Conservation (phyloP, 2,329 filamentous ascomycete species). For the Exophiala sp. region DNA sequence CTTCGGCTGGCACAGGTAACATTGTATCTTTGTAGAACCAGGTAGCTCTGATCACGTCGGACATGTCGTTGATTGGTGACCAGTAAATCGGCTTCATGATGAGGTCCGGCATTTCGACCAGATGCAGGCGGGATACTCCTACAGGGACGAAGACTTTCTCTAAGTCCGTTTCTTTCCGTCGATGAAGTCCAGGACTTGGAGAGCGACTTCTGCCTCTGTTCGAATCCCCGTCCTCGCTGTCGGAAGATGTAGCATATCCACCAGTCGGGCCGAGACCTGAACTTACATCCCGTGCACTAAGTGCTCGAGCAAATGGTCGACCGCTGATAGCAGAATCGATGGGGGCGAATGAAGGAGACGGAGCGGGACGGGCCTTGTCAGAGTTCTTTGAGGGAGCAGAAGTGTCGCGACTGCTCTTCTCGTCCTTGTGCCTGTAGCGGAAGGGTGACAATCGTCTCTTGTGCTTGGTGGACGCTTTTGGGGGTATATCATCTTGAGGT, state of each 20-base stretch:
- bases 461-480: conserved; percentile 20
- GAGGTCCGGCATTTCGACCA: conserved; percentile 76
- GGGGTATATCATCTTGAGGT: conserved; percentile 12
- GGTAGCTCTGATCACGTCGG: conserved; percentile 76
- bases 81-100: conserved; percentile 98
- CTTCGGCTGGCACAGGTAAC: conserved; percentile 76
- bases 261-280: conserved; percentile 9
- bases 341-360: conserved; percentile 1
- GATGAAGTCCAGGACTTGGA: conserved; percentile 8
- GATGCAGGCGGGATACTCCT: conserved; percentile 82
- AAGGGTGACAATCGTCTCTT: conserved; percentile 37
- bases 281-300: conserved; percentile 27
- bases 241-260: conserved; percentile 4
- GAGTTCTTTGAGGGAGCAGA: conserved; percentile 19
- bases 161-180: conserved; percentile 28
- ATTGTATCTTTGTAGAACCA: conserved; percentile 99
- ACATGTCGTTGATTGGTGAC: conserved; percentile 87
- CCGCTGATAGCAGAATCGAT: conserved; percentile 42
- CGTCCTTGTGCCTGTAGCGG: conserved; percentile 29
- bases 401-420: conserved; percentile 32
- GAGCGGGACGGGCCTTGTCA: not conserved
- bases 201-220: conserved; percentile 17
- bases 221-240: conserved; percentile 12
- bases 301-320: conserved; percentile 47
- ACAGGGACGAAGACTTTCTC: conserved; percentile 66